These are phyloP conservation scores for Colletotrichum paranaense DNA, from an alignment of 2,329 filamentous ascomycete species.

Conservation along the genomic window DNA sequence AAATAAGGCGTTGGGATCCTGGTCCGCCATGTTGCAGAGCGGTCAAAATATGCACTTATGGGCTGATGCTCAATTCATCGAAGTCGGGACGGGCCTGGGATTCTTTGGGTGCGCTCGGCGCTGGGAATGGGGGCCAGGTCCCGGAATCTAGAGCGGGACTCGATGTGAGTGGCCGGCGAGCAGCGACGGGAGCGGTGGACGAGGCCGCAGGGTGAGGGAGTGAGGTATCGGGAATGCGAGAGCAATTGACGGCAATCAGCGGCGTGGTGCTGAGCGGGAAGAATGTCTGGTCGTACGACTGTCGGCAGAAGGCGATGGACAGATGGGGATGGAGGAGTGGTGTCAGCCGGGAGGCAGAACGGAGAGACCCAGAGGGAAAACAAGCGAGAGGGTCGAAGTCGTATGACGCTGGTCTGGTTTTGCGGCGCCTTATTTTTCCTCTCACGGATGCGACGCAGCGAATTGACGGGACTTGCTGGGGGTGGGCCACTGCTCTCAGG, in stretches of 20 bases:
- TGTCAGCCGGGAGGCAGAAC: conserved; percentile 17
- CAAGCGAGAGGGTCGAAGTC: conserved; percentile 13
- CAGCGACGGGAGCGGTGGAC: conserved; percentile 22
- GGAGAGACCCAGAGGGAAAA: conserved; percentile 23
- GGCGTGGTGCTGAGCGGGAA: conserved; percentile 21
- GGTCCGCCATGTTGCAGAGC: conserved; percentile 50
- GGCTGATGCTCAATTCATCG: conserved; percentile 38
- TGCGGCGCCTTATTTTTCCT: neutral
- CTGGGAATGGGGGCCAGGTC: conserved; percentile 6
- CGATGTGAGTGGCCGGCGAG: conserved; percentile 25
- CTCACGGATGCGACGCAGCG: neutral
- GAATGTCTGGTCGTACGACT: conserved; percentile 24
- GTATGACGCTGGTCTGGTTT: conserved; percentile 32
- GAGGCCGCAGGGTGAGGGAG: neutral
- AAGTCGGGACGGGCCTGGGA: conserved; percentile 20
- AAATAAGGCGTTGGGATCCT: conserved; percentile 55
- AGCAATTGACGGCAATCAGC: conserved; percentile 19
- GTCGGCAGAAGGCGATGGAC: conserved; percentile 28
- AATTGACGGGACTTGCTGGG: neutral
- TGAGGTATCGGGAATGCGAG: conserved; percentile 4
- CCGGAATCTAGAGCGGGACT: conserved; percentile 19
- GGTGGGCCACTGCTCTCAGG: too few relatives aligned
- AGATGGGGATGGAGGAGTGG: conserved; percentile 22
- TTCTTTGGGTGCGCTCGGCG: neutral
- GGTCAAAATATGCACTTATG: conserved; percentile 37